Percentiles rank a stretch among this genome's conserved stretches.
phyloP scores from a whole-genome alignment of 2,329 filamentous ascomycete species.

The Arthrinium puccinioides region DNA sequence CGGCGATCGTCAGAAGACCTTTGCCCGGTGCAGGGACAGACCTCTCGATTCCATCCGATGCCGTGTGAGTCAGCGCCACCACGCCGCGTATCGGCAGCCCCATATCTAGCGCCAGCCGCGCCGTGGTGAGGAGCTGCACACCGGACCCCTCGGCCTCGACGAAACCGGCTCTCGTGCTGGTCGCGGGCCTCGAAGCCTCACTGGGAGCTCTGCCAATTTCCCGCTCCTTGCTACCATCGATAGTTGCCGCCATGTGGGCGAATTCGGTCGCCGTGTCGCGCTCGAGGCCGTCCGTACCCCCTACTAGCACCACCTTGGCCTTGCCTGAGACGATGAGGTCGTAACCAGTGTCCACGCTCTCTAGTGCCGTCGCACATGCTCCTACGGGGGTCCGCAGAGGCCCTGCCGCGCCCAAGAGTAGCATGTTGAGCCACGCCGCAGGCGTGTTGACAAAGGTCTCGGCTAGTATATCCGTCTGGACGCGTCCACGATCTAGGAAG shows the following conservation, averaged over 20 bases:
- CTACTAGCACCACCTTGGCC: slow-evolving; percentile 23
- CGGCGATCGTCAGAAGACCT: slow-evolving; percentile 24
- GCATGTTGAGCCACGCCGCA: slow-evolving; percentile 33
- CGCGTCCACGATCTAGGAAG: slow-evolving; percentile 18
- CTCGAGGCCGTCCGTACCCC: slow-evolving; percentile 25
- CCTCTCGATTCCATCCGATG: slow-evolving; percentile 24
- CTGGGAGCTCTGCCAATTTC: slow-evolving; percentile 18
- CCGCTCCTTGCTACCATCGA: slow-evolving; percentile 20
- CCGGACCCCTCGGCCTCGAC: slow-evolving; percentile 28
- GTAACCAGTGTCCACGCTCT: slow-evolving; percentile 26
- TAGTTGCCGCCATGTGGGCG: slow-evolving; percentile 28
- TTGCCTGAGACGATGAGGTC: slow-evolving; percentile 23
- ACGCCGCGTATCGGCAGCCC: slow-evolving; percentile 26
- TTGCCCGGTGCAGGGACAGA: slow-evolving; percentile 30
- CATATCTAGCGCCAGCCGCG: slow-evolving; percentile 25
- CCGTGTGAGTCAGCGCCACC: slow-evolving; percentile 23
- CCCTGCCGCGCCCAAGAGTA: slow-evolving; percentile 26
- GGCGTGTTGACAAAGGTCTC: slow-evolving; percentile 28
- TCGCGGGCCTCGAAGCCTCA: slow-evolving; percentile 27
- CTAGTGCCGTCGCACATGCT: slow-evolving; percentile 28
- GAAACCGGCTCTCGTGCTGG: slow-evolving; percentile 25
- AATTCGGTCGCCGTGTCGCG: slow-evolving; percentile 23
- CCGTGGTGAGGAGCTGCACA: slow-evolving; percentile 25
- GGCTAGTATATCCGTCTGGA: slow-evolving; percentile 25
- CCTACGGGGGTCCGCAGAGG: slow-evolving; percentile 28